Percentiles rank a stretch among this genome's conserved stretches.
Conservation (phyloP, 495 filamentous ascomycete genomes). For the Trichoderma gamsii region DNA sequence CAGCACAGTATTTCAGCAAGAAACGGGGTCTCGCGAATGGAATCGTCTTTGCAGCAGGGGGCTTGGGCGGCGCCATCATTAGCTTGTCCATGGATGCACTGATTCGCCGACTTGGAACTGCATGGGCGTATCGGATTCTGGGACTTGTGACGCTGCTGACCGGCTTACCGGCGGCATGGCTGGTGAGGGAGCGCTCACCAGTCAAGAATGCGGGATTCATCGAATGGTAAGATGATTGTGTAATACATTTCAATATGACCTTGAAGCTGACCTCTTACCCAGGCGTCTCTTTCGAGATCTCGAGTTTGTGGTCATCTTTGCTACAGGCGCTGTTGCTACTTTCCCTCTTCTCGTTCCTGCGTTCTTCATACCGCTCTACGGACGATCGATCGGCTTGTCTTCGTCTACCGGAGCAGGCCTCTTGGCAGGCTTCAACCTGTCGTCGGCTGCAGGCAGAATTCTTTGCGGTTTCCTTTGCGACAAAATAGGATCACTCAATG, state of each 20-base stretch:
- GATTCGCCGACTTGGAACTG: slow-evolving; percentile 39
- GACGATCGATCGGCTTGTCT: slow-evolving; percentile 35
- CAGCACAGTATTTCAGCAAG: slow-evolving; percentile 51
- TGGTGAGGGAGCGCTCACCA: slow-evolving; percentile 46
- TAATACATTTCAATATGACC: neutral
- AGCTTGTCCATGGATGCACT: slow-evolving; percentile 45
- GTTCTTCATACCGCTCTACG: slow-evolving; percentile 48
- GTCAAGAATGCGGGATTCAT: slow-evolving; percentile 41
- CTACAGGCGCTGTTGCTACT: slow-evolving; percentile 49
- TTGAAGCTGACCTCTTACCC: neutral
- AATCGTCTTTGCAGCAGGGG: slow-evolving; percentile 49
- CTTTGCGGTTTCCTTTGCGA: slow-evolving; percentile 47
- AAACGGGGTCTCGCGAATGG: slow-evolving; percentile 53
- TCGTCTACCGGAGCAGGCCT: slow-evolving; percentile 47
- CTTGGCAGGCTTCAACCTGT: slow-evolving; percentile 52
- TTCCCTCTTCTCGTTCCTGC: slow-evolving; percentile 58
- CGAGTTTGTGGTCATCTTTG: slow-evolving; percentile 47
- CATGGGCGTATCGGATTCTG: slow-evolving; percentile 51
- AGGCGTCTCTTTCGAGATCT: slow-evolving; percentile 46
- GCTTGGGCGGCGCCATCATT: slow-evolving; percentile 46
- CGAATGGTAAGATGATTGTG: slow-evolving; percentile 37
- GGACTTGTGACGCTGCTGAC: slow-evolving; percentile 27
- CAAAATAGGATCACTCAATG: slow-evolving; percentile 45
- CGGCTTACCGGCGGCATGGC: slow-evolving; percentile 50
- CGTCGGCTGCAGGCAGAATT: slow-evolving; percentile 47